These are phyloP conservation scores for Ustilago vetiveriae DNA, from an alignment of 1,284 basidiomycete genomes.

Conservation along the genomic window DNA sequence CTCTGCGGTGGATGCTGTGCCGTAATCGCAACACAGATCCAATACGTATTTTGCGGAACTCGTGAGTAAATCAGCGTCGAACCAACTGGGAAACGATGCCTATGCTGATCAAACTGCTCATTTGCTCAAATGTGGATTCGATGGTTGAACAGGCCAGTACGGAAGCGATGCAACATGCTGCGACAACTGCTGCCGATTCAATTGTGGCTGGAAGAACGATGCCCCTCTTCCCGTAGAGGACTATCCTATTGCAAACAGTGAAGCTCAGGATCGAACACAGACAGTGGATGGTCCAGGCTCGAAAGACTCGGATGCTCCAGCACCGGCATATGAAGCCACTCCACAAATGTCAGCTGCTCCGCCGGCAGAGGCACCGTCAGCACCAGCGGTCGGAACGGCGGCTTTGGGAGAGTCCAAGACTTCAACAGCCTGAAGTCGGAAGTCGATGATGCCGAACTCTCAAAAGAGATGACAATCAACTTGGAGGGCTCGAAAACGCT, in stretches of 20 bases:
- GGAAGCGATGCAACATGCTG: constrained; percentile 25
- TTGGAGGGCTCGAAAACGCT: no score
- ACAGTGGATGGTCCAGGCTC: constrained; percentile 1
- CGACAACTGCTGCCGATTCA: constrained; percentile 46
- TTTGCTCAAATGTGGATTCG: no score
- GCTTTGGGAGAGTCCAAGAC: no score
- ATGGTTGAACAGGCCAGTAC: constrained; percentile 13
- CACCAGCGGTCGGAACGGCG: no score
- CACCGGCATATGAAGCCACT: constrained; percentile 31
- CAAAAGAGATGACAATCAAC: no score
- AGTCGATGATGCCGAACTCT: no score
- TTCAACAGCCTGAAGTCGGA: no score
- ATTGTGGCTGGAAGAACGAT: constrained; percentile 39
- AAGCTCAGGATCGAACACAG: constrained; percentile 7
- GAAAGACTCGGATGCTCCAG: not conserved
- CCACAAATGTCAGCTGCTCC: constrained; percentile 28
- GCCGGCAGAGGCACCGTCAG: not conserved
- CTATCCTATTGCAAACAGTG: constrained; percentile 37
- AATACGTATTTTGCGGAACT: constrained; percentile 29
- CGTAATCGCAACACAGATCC: constrained; percentile 7
- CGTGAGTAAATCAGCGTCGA: constrained; percentile 15
- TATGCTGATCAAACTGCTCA: no score
- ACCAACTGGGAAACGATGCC: no score
- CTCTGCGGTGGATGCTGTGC: constrained; percentile 12
- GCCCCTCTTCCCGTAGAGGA: constrained; percentile 35